Conservation (phyloP, 257 asterid genomes). For the Ilex asprella region DNA sequence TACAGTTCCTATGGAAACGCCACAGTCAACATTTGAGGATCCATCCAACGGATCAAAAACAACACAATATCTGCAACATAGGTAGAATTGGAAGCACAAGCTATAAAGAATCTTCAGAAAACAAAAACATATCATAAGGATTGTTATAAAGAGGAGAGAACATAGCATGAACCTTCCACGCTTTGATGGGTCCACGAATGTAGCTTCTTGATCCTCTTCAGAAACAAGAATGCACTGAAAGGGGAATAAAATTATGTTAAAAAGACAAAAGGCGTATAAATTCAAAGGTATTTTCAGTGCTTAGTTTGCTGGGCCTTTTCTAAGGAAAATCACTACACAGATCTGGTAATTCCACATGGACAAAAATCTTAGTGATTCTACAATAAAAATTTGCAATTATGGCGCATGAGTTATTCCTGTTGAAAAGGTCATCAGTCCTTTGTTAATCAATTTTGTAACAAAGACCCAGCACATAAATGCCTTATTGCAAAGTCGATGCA, state of each 20-base stretch:
- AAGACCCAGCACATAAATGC: too few relatives aligned
- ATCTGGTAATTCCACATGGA: too few relatives aligned
- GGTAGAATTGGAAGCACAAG: neutral
- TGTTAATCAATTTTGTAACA: too few relatives aligned
- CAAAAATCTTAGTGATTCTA: too few relatives aligned
- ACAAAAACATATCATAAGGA: too few relatives aligned
- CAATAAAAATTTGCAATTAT: too few relatives aligned
- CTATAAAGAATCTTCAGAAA: neutral
- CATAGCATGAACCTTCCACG: slow-evolving; percentile 61
- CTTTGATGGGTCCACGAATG: slow-evolving; percentile 61
- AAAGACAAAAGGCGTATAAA: neutral
- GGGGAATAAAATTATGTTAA: slow-evolving; percentile 12
- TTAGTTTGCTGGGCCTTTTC: too few relatives aligned
- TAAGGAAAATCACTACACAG: too few relatives aligned
- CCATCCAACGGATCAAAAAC: slow-evolving; percentile 98
- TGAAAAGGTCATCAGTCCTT: too few relatives aligned
- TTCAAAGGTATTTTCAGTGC: too few relatives aligned
- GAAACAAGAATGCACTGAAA: slow-evolving; percentile 90
- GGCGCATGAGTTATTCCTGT: too few relatives aligned
- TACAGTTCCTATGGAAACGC: slow-evolving; percentile 95
- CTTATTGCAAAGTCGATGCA: too few relatives aligned
- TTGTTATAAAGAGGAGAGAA: neutral
- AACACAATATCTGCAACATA: slow-evolving; percentile 69
- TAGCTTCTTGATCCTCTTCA: slow-evolving; percentile 92
- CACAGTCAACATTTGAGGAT: slow-evolving; percentile 97